These are phyloP conservation scores for Phytophthora kernoviae DNA, from an alignment of 352 stramenopile species.

Conservation along the genomic window DNA sequence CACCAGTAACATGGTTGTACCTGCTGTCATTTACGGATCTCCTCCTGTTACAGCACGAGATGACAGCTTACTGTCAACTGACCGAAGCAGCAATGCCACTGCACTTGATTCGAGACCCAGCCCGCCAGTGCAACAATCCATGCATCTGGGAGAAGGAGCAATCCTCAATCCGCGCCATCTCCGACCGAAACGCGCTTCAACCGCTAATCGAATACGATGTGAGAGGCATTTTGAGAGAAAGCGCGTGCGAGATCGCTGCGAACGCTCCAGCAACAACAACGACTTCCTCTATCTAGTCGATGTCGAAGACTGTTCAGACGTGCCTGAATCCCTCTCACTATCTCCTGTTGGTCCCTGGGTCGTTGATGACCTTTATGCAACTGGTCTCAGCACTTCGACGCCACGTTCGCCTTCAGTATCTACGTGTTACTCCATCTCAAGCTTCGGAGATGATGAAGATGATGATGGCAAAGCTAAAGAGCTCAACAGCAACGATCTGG, in stretches of 20 bases:
- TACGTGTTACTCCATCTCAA: constrained; percentile 27
- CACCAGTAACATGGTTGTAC: constrained; percentile 24
- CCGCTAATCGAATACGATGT: not conserved
- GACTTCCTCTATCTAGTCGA: constrained; percentile 34
- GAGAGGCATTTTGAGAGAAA: not conserved
- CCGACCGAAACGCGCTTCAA: constrained; percentile 5
- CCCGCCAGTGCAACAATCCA: constrained; percentile 1
- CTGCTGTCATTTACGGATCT: constrained; percentile 26
- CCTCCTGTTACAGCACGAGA: not conserved
- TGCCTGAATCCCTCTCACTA: constrained; percentile 16
- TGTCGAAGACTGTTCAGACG: constrained; percentile 15
- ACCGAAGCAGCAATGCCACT: not conserved
- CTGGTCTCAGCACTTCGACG: constrained; percentile 1
- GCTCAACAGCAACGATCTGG: constrained; percentile 14
- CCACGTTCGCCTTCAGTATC: constrained; percentile 28
- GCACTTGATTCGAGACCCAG: constrained; percentile 13
- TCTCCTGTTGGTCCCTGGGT: constrained; percentile 66
- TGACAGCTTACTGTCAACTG: not conserved
- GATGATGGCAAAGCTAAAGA: constrained; percentile 24
- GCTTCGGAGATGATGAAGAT: constrained; percentile 29
- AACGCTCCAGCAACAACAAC: constrained; percentile 6
- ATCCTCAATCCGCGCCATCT: constrained; percentile 19
- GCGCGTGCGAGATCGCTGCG: not conserved
- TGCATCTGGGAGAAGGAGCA: constrained; percentile 6
- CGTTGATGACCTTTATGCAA: constrained; percentile 19